Base-by-base conservation (phyloP, 116 monocot genomes). In the Phalaenopsis hybrid region DNA sequence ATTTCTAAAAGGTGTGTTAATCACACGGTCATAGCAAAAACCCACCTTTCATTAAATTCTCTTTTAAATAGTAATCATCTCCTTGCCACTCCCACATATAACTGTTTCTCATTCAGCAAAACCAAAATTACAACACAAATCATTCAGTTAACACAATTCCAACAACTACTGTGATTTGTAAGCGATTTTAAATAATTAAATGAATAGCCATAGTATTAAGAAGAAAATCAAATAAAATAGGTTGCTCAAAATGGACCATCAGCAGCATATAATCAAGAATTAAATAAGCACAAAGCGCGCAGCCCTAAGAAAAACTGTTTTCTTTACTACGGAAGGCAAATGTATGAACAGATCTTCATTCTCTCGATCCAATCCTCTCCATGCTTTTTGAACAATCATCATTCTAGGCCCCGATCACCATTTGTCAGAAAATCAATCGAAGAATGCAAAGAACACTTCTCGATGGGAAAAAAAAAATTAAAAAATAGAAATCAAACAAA, bases 51-150 rank as follows among this genome's bases (percentile, higher is more conserved):
- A 52, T 43, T 51, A 83, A 48, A 79, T 84, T 81, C 68, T 37
- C 85, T 41, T 87, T 85, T 70, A 93, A 74, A 79, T 72, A 73
- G 76, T 85, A 90, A 6, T 91, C 93, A 81, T 90, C 88, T 1
- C 84, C 88, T 83, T 83, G 87, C 91, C 89, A 94, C 78, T 86
- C 85, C 90, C 88, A 94, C 55, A 84, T 74, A 20, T 90, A 93
- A 90, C 91, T 87, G 63, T 65, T 81, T 41, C 78, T 81, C 21
- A 46, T 67, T 80, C 17, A 45, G 13, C 10, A 49, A 76, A 45
- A 1, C 10, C 10, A 23, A 44, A 11, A 43, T 74, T 10, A 74
- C 7, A 37, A 76, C 9, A 21, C 12, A 20, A n/a, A 37, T 48
- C 48, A 37, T 48, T 46, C 48, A 76, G 37, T 68, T 31, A 15